A percentile compares a stretch with the other conserved stretches of the same genome.
Evolutionary conservation across 2,329 filamentous ascomycete species (phyloP).

Genomic region (Botrytis cinerea): DNA sequence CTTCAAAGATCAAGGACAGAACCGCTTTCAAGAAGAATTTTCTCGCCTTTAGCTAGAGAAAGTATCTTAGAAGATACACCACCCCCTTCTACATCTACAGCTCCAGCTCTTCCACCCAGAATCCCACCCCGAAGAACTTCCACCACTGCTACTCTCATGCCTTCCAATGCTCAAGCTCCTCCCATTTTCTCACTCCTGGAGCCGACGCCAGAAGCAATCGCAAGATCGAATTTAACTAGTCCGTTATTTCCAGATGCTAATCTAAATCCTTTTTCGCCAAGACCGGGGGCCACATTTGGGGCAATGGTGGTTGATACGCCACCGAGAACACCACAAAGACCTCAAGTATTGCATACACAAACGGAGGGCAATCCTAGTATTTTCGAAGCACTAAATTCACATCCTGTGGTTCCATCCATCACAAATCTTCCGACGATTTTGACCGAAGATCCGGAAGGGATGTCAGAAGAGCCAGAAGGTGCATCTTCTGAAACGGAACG

Average conservation of each 20-base stretch:
- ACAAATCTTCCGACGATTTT: background rate
- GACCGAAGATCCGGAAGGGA: constrained; percentile 1
- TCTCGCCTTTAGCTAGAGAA: constrained; percentile 9
- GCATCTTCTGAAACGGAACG: background rate
- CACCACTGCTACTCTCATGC: constrained; percentile 11
- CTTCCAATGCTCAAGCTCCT: constrained; percentile 12
- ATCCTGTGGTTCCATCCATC: constrained; percentile 5
- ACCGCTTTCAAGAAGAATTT: constrained; percentile 2
- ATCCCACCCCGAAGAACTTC: constrained; percentile 10
- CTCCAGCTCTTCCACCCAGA: background rate
- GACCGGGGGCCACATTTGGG: constrained; percentile 16
- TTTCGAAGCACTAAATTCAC: constrained; percentile 18
- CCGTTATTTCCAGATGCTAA: constrained; percentile 13
- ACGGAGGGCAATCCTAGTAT: constrained; percentile 2
- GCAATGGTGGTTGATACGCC: constrained; percentile 16
- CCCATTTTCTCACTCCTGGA: constrained; percentile 4
- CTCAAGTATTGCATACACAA: background rate
- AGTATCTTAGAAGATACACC: background rate
- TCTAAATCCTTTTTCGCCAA: constrained; percentile 16
- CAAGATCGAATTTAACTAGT: constrained; percentile 6
- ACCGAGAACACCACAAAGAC: constrained; percentile 7
- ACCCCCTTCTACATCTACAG: background rate
- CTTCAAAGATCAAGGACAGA: constrained; percentile 15
- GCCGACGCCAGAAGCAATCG: background rate
- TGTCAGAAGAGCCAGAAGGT: constrained; percentile 1